These are phyloP conservation scores for Zasmidium citrigriseum DNA, from an alignment of 2,329 filamentous ascomycete genomes.

Conservation along the genomic window DNA sequence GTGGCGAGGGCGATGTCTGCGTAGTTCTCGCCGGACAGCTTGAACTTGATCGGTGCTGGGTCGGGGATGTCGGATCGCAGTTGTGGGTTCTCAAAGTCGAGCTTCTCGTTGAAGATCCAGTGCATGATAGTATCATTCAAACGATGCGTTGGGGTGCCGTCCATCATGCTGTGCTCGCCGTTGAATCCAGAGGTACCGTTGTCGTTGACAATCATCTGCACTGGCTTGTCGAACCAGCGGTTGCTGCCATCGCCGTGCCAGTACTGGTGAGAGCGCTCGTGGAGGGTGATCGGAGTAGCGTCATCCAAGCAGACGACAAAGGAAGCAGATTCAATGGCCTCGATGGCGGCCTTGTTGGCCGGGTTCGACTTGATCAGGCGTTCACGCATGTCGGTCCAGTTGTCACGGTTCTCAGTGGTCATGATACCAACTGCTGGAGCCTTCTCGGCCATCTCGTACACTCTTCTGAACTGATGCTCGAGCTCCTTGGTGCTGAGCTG, in stretches of 20 bases:
- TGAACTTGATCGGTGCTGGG: constrained; percentile 75
- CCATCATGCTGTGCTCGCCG: constrained; percentile 99
- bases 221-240: constrained; percentile 96
- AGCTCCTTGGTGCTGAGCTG: constrained; percentile 90
- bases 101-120: constrained; percentile 89
- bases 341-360: constrained; percentile 74
- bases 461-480: constrained; percentile 80
- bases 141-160: constrained; percentile 94
- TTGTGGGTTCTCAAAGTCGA: constrained; percentile 78
- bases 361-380: constrained; percentile 74
- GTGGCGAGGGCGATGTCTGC: constrained; percentile 77
- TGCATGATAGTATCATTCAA: constrained; percentile 94
- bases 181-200: constrained; percentile 97
- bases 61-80: constrained; percentile 83
- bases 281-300: constrained; percentile 83
- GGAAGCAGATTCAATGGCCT: constrained; percentile 82
- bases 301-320: constrained; percentile 95
- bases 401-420: constrained; percentile 89
- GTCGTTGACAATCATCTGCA: constrained; percentile 97
- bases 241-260: constrained; percentile 98
- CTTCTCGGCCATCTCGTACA: constrained; percentile 77
- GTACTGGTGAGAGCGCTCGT: constrained; percentile 93
- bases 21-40: constrained; percentile 71
- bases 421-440: constrained; percentile 77
- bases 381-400: constrained; percentile 80